These are phyloP conservation scores for Helicocarpus griseus DNA, from an alignment of 2,329 filamentous ascomycete species.

Conservation along the genomic window DNA sequence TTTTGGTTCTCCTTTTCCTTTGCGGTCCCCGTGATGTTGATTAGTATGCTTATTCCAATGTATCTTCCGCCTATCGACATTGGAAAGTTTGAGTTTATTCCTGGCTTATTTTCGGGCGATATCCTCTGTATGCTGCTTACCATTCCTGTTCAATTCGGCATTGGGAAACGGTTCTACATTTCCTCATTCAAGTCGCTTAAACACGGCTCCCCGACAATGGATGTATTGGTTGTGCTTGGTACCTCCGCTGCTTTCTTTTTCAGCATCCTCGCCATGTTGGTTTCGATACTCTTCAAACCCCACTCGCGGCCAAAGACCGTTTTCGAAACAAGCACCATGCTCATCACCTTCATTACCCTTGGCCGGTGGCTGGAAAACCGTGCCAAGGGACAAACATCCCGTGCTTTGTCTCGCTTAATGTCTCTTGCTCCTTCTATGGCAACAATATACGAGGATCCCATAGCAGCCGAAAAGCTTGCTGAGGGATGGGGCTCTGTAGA, in stretches of 20 bases:
- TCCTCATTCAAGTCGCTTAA: conserved; percentile 90
- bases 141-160: conserved; percentile 89
- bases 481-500: conserved; percentile 56
- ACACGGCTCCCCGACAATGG: conserved; percentile 92
- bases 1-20: conserved; percentile 71
- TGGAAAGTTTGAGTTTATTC: conserved; percentile 54
- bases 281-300: conserved; percentile 65
- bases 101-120: conserved; percentile 81
- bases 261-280: conserved; percentile 74
- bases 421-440: conserved; percentile 93
- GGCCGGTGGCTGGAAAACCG: conserved; percentile 87
- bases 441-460: conserved; percentile 89
- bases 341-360: conserved; percentile 89
- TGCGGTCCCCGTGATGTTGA: conserved; percentile 79
- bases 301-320: conserved; percentile 77
- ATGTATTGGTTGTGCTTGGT: conserved; percentile 86
- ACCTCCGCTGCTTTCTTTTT: conserved; percentile 96
- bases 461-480: conserved; percentile 81
- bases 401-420: conserved; percentile 87
- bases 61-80: conserved; percentile 65
- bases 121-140: conserved; percentile 74
- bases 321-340: conserved; percentile 97
- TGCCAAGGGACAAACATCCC: conserved; percentile 93
- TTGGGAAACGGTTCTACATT: conserved; percentile 86
- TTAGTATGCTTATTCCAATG: conserved; percentile 95